phyloP scores from a whole-genome alignment of 495 filamentous ascomycete species.

The Penicillium verhagenii region DNA sequence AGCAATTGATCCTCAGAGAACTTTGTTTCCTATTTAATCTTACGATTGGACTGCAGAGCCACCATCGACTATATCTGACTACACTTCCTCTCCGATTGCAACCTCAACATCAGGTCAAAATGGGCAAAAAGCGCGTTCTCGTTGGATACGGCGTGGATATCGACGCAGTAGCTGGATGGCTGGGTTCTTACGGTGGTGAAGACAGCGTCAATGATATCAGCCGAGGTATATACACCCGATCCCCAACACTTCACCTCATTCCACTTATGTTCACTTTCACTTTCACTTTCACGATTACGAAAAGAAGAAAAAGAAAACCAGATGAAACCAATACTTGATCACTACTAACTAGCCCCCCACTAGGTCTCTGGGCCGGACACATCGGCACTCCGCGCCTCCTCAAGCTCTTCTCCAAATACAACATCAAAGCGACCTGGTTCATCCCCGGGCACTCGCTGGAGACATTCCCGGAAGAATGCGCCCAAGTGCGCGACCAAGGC shows the following conservation, averaged over 20 bases:
- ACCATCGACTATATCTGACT: too few relatives aligned
- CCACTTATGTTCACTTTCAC: too few relatives aligned
- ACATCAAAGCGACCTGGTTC: slow-evolving; percentile 82
- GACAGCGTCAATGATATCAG: slow-evolving; percentile 68
- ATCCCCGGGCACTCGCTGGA: slow-evolving; percentile 80
- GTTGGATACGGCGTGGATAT: slow-evolving; percentile 60
- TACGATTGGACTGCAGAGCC: too few relatives aligned
- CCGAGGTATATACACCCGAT: slow-evolving; percentile 40
- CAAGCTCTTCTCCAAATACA: slow-evolving; percentile 74
- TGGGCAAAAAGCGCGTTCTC: slow-evolving; percentile 62
- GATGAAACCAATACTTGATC: too few relatives aligned
- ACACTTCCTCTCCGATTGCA: too few relatives aligned
- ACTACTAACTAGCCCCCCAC: not conserved
- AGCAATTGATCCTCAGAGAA: not conserved
- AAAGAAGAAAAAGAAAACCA: too few relatives aligned
- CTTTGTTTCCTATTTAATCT: too few relatives aligned
- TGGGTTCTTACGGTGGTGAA: slow-evolving; percentile 71
- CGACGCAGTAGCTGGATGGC: slow-evolving; percentile 71
- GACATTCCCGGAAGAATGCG: slow-evolving; percentile 74
- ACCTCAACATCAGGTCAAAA: slow-evolving; percentile 18
- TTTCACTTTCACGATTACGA: too few relatives aligned
- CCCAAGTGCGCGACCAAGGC: slow-evolving; percentile 68
- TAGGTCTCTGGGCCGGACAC: slow-evolving; percentile 70
- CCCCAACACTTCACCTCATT: too few relatives aligned
- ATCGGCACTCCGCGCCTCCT: slow-evolving; percentile 69